These are phyloP conservation scores for Papiliotrema flavescens DNA, from an alignment of 1,284 basidiomycete genomes.

Conservation along the genomic window DNA sequence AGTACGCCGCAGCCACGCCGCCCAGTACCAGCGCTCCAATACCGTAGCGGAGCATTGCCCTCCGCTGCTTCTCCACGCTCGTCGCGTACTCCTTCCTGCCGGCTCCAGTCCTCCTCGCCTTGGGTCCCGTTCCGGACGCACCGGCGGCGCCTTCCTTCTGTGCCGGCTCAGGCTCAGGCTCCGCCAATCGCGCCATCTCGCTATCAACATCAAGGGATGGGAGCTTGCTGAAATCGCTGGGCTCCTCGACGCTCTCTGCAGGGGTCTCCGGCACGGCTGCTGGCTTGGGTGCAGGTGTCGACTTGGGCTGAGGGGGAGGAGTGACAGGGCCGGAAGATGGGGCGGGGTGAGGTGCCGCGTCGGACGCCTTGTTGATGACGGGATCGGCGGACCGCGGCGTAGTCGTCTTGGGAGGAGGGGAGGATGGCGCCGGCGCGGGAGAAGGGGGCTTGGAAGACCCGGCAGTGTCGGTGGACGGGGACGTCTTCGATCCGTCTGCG, in stretches of 20 bases:
- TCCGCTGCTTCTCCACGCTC: slow-evolving; percentile 65
- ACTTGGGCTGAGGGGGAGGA: neutral
- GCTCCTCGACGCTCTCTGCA: no score
- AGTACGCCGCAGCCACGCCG: slow-evolving; percentile 56
- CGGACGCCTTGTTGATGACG: neutral
- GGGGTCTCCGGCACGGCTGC: neutral
- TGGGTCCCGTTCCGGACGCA: slow-evolving; percentile 4
- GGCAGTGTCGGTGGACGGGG: neutral
- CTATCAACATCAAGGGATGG: slow-evolving; percentile 50
- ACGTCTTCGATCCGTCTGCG: neutral
- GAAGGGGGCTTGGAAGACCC: neutral
- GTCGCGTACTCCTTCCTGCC: slow-evolving; percentile 51
- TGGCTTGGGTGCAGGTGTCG: neutral
- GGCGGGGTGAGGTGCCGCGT: neutral
- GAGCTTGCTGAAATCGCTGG: slow-evolving; percentile 19
- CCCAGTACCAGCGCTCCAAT: slow-evolving; percentile 54
- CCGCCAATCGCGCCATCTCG: slow-evolving; percentile 25
- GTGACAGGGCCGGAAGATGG: neutral
- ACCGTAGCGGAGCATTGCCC: slow-evolving; percentile 56
- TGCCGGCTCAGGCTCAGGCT: slow-evolving; percentile 21
- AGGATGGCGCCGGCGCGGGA: neutral
- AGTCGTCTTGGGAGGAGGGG: slow-evolving; percentile 1
- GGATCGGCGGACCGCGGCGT: neutral
- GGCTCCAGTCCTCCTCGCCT: slow-evolving; percentile 29
- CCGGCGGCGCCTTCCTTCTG: slow-evolving; percentile 19